Conservation (phyloP, 2,329 filamentous ascomycete species). For the Colletotrichum sp. region DNA sequence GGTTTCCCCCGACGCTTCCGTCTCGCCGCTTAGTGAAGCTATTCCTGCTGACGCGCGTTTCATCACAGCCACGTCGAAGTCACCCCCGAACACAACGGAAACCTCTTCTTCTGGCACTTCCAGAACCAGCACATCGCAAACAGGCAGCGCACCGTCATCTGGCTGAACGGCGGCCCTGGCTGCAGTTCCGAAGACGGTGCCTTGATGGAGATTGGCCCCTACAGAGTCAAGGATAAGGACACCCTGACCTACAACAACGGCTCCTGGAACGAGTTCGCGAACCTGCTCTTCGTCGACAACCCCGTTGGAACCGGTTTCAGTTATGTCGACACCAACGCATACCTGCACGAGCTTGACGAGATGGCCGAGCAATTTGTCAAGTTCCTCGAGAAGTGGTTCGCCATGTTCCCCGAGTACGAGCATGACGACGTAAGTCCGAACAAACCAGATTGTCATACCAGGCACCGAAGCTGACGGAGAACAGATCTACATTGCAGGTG, state of each 20-base stretch:
- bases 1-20: not conserved
- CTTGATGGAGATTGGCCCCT: constrained; percentile 95
- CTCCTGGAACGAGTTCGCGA: constrained; percentile 99
- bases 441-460: not conserved
- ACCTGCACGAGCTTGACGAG: constrained; percentile 80
- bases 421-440: constrained; percentile 79
- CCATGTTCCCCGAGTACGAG: constrained; percentile 88
- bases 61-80: constrained; percentile 84
- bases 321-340: constrained; percentile 90
- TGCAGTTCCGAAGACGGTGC: constrained; percentile 98
- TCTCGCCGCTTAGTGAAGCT: not conserved
- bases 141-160: constrained; percentile 87
- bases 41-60: constrained; percentile 27
- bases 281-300: constrained; percentile 95
- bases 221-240: constrained; percentile 78
- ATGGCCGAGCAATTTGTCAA: constrained; percentile 89
- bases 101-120: constrained; percentile 99
- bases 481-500: constrained; percentile 91
- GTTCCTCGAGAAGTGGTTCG: constrained; percentile 93
- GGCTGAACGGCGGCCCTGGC: constrained; percentile 96
- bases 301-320: constrained; percentile 97
- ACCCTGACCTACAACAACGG: constrained; percentile 83
- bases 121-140: constrained; percentile 96
- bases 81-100: constrained; percentile 82
- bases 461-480: not conserved